A percentile compares a stretch with the other conserved stretches of the same genome.
Conservation (phyloP, 345 rosid genomes). For the Arabidopsis arenosa region DNA sequence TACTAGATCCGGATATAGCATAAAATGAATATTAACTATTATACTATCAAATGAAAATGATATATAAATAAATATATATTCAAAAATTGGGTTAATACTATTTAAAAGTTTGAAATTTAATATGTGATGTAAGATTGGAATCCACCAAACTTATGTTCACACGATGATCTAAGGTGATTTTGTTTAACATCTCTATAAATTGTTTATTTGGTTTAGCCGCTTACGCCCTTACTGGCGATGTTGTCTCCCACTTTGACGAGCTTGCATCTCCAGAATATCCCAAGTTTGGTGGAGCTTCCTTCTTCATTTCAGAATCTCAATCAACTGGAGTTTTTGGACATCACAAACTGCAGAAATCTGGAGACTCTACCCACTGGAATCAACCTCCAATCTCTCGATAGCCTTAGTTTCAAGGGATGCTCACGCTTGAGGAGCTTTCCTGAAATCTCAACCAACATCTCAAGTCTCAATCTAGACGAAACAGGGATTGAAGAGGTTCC, state of each 20-base stretch:
- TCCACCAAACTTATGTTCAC: too few species aligned
- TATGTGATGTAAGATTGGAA: too few species aligned
- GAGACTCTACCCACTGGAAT: neutral
- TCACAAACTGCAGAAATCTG: neutral
- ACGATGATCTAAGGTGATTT: neutral
- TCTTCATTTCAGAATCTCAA: neutral
- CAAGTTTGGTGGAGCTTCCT: neutral
- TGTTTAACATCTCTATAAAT: neutral
- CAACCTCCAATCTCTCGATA: neutral
- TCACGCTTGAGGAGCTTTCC: neutral
- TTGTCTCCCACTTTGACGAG: neutral
- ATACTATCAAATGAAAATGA: too few species aligned
- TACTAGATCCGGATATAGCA: too few species aligned
- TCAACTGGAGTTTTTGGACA: neutral
- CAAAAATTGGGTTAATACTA: too few species aligned
- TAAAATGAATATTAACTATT: too few species aligned
- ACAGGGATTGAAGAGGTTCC: slow-evolving; percentile 1
- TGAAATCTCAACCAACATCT: neutral
- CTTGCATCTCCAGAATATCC: neutral
- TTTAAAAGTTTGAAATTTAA: too few species aligned
- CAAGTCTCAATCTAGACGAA: neutral
- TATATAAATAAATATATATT: too few species aligned
- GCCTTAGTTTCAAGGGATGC: neutral
- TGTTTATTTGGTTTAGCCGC: neutral
- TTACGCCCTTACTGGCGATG: neutral